A percentile compares a stretch with the other conserved stretches of the same genome.
Conservation (phyloP, 768 basidiomycete species). For the Termitomyces sp. region DNA sequence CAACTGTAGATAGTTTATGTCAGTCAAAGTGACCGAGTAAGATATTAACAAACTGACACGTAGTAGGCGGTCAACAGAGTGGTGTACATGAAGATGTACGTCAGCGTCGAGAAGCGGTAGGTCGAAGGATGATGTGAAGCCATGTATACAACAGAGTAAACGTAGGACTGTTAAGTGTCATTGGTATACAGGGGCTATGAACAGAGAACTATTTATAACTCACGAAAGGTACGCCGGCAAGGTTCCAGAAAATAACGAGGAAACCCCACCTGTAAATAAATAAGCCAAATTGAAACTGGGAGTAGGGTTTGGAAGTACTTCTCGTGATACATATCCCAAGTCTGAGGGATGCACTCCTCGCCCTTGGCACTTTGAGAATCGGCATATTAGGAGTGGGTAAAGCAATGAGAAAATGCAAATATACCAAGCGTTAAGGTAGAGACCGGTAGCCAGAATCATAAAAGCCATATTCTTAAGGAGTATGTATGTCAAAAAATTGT, state of each 20-base stretch:
- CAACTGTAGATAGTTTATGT: constrained; percentile 45
- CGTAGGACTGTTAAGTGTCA: constrained; percentile 67
- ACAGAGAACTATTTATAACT: constrained; percentile 19
- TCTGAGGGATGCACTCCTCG: constrained; percentile 93
- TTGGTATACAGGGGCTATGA: neutral
- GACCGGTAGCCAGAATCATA: constrained; percentile 91
- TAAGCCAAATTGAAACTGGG: neutral
- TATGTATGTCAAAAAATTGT: neutral
- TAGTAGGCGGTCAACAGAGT: constrained; percentile 84
- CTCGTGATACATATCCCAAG: constrained; percentile 99
- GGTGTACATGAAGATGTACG: constrained; percentile 68
- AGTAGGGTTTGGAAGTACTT: constrained; percentile 48
- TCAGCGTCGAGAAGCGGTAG: constrained; percentile 81
- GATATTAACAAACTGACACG: constrained; percentile 47
- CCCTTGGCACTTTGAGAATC: constrained; percentile 65
- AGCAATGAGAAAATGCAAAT: constrained; percentile 10
- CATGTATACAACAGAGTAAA: constrained; percentile 98
- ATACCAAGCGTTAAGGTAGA: constrained; percentile 96
- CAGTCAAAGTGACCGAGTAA: neutral
- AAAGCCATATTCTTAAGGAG: constrained; percentile 93
- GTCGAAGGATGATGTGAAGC: constrained; percentile 85
- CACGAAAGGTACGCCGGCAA: constrained; percentile 90
- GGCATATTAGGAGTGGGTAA: constrained; percentile 5
- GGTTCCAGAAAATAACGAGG: constrained; percentile 98
- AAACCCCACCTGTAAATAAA: constrained; percentile 69